These are phyloP conservation scores for Plasmodium cynomolgi DNA, from an alignment of 169 alveolate genomes.

Conservation along the genomic window DNA sequence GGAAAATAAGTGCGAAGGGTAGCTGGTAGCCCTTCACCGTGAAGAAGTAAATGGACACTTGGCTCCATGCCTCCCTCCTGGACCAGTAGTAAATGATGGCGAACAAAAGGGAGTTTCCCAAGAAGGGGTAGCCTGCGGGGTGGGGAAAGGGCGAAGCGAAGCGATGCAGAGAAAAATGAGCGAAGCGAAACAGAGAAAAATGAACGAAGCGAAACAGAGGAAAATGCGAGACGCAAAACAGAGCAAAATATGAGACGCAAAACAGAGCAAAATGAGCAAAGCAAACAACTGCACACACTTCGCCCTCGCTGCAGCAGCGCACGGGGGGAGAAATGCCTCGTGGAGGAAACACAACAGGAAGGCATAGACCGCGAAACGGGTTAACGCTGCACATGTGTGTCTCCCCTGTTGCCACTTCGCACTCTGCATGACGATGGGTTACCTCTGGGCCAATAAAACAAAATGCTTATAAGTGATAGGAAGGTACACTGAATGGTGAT, in stretches of 20 bases:
- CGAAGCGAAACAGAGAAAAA: neutral
- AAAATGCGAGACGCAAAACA: neutral
- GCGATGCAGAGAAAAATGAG: neutral
- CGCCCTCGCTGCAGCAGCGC: neutral
- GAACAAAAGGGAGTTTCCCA: slow-evolving; percentile 84
- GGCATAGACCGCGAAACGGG: too few species aligned
- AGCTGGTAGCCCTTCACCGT: slow-evolving; percentile 89
- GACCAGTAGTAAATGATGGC: slow-evolving; percentile 91
- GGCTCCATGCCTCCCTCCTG: slow-evolving; percentile 88
- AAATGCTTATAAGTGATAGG: slow-evolving; percentile 79
- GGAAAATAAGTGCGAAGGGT: slow-evolving; percentile 89
- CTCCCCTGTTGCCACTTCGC: neutral
- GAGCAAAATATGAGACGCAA: neutral
- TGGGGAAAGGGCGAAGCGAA: neutral
- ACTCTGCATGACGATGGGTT: slow-evolving; percentile 71
- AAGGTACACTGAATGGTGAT: slow-evolving; percentile 81
- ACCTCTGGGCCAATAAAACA: slow-evolving; percentile 88
- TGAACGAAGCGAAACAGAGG: neutral
- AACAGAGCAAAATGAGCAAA: neutral
- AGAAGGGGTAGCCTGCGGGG: slow-evolving; percentile 80
- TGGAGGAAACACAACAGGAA: too few species aligned
- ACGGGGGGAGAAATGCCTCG: too few species aligned
- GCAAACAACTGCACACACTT: neutral
- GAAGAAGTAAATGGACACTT: slow-evolving; percentile 87
- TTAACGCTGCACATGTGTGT: too few species aligned